Base-by-base conservation (phyloP, 2,329 filamentous ascomycete species). In the Cytospora paraplurivora region DNA sequence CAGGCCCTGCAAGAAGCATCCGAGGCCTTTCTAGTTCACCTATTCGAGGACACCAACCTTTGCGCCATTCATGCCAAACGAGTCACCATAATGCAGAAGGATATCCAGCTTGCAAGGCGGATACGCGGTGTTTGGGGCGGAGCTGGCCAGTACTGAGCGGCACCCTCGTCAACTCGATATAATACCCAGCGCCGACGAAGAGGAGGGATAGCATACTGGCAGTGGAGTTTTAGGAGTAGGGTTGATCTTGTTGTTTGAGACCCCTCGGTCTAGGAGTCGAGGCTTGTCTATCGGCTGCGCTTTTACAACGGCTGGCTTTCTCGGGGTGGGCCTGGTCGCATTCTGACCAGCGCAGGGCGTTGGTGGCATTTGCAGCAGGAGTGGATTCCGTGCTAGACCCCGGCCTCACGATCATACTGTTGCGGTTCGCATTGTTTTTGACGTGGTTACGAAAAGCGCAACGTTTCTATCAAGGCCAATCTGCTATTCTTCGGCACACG, bases 11-110 rank as follows among this genome's bases (percentile, higher is more conserved):
- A 98, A 78, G 94, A 98, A 81, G 92, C 94, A 15, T 87, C 93
- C n/a, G 94, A 98, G 79, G 94, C 94, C 6, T 98, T 96, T 77
- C 84, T 98, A 70, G 91, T 98, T 64, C 93, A 96, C 74, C 82
- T 98, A n/a, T 97, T 98, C 73, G 93, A 97, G 76, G 92, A 96
- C 77, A 92, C 92, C 68, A 97, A 98, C 79, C 85, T 98, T 50
- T 97, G 94, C 79, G 95, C 94, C 67, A 93, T 98, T 71, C 94
- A 98, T 78, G 95, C 94, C 67, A 97, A 97, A 81, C 85, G 94
- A 75, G 93, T 98, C 59, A 98, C 94, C 47, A 96, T 97, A 71
- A 94, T 96, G 91, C 93, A 95, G 77, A 97, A 97, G 80, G 95
- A 98, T 77, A 97, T 99, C 71, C 94, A 97, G 79, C 85, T 98